phyloP scores from a whole-genome alignment of 2,329 filamentous ascomycete species.

The Geosmithia morbida region DNA sequence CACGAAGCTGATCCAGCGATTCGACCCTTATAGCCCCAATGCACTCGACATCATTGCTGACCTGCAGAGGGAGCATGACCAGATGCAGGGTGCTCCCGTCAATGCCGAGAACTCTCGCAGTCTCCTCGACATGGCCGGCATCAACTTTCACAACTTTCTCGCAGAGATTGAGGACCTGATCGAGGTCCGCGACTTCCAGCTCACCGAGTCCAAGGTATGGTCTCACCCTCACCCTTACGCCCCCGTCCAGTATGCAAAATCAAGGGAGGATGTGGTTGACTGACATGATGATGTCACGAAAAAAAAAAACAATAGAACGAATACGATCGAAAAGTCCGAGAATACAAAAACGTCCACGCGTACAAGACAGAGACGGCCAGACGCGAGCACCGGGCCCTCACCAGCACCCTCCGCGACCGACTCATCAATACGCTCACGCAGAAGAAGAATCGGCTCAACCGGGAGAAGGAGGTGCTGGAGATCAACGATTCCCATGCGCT shows the following conservation, averaged over 20 bases:
- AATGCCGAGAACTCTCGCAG: slow-evolving; percentile 32
- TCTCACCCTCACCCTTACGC: neutral
- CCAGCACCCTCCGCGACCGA: slow-evolving; percentile 49
- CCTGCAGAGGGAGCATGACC: slow-evolving; percentile 39
- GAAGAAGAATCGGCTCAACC: slow-evolving; percentile 48
- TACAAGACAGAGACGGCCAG: slow-evolving; percentile 50
- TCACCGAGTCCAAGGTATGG: slow-evolving; percentile 69
- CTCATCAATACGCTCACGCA: slow-evolving; percentile 50
- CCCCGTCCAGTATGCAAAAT: neutral
- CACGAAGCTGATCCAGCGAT: slow-evolving; percentile 70
- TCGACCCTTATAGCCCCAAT: slow-evolving; percentile 63
- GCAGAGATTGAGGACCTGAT: slow-evolving; percentile 77
- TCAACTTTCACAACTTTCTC: slow-evolving; percentile 73
- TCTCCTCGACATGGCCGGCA: slow-evolving; percentile 62
- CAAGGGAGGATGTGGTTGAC: neutral
- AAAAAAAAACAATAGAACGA: too few species aligned
- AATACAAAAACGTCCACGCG: slow-evolving; percentile 42
- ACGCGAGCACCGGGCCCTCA: slow-evolving; percentile 44
- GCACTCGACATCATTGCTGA: slow-evolving; percentile 60
- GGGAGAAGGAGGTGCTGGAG: slow-evolving; percentile 54
- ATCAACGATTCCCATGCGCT: slow-evolving; percentile 52
- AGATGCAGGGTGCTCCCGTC: slow-evolving; percentile 23
- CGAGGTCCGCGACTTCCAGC: slow-evolving; percentile 71
- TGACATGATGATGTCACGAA: neutral
- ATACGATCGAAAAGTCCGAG: slow-evolving; percentile 45